Percentiles rank a stretch among this genome's conserved stretches.
Conservation (phyloP, 129 eudicot species). For the Ambrosia trifida region DNA sequence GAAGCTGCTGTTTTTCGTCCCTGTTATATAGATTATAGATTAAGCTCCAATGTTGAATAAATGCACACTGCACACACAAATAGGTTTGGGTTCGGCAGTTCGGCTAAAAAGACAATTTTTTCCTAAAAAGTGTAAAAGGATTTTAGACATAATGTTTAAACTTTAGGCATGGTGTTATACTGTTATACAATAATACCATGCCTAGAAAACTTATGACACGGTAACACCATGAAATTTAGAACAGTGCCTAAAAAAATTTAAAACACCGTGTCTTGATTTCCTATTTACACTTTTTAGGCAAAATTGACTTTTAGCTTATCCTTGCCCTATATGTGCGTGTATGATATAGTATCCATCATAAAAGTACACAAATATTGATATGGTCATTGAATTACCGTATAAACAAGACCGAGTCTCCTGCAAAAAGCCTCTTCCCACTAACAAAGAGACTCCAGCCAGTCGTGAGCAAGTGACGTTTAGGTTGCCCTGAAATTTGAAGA, state of each 20-base stretch:
- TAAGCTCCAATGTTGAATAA: background rate
- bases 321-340: background rate
- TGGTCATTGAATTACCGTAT: constrained; percentile 55
- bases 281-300: no score
- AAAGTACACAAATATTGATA: background rate
- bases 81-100: background rate
- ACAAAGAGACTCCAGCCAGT: constrained; percentile 99
- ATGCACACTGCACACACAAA: background rate
- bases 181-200: no score
- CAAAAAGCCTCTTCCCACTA: constrained; percentile 88
- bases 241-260: no score
- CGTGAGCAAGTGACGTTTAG: constrained; percentile 95
- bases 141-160: no score
- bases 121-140: no score
- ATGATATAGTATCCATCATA: background rate
- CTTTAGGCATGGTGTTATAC: no score
- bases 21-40: constrained; percentile 36
- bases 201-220: no score
- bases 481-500: constrained; percentile 65
- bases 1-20: constrained; percentile 91
- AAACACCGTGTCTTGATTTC: no score
- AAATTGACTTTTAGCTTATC: no score
- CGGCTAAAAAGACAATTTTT: no score
- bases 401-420: constrained; percentile 94
- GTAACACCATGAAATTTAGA: no score